These are phyloP conservation scores for Schizopora paradoxa DNA, from an alignment of 1,284 basidiomycete genomes.

Conservation along the genomic window DNA sequence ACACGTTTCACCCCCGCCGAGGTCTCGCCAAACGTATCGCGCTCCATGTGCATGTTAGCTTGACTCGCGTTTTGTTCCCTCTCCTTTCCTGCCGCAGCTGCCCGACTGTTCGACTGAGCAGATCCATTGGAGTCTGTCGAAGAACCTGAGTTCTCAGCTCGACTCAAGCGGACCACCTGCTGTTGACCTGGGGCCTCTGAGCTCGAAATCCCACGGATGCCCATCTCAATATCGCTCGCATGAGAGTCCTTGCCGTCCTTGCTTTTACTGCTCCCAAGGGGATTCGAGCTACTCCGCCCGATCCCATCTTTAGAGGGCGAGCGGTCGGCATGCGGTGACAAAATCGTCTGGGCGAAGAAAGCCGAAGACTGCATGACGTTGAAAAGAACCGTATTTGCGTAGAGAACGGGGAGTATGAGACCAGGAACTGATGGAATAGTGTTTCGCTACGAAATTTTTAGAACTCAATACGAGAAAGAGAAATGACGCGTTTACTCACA, in stretches of 20 bases:
- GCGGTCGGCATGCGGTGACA: background rate
- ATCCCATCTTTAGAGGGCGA: too few relatives aligned
- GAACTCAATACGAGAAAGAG: background rate
- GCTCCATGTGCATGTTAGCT: slow-evolving; percentile 8
- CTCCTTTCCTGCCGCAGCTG: background rate
- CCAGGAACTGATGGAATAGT: slow-evolving; percentile 6
- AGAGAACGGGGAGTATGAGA: slow-evolving; percentile 13
- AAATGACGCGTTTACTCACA: slow-evolving; percentile 8
- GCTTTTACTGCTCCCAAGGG: too few relatives aligned
- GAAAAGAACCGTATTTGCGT: slow-evolving; percentile 14
- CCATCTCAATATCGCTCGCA: slow-evolving; percentile 14
- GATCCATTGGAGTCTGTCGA: too few relatives aligned
- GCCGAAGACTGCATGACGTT: slow-evolving; percentile 3
- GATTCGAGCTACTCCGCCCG: too few relatives aligned
- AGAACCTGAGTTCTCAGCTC: too few relatives aligned
- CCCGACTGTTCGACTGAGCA: too few relatives aligned
- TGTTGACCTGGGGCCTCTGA: background rate
- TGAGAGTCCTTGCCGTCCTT: background rate
- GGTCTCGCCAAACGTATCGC: slow-evolving; percentile 9
- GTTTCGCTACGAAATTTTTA: background rate
- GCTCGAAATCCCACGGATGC: slow-evolving; percentile 4
- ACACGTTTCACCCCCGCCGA: slow-evolving; percentile 5
- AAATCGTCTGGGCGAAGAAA: background rate
- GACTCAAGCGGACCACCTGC: too few relatives aligned
- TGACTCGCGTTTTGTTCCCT: background rate